Base-by-base conservation (phyloP, 148 eudicot genomes). In the Heliamphora exappendiculata region DNA sequence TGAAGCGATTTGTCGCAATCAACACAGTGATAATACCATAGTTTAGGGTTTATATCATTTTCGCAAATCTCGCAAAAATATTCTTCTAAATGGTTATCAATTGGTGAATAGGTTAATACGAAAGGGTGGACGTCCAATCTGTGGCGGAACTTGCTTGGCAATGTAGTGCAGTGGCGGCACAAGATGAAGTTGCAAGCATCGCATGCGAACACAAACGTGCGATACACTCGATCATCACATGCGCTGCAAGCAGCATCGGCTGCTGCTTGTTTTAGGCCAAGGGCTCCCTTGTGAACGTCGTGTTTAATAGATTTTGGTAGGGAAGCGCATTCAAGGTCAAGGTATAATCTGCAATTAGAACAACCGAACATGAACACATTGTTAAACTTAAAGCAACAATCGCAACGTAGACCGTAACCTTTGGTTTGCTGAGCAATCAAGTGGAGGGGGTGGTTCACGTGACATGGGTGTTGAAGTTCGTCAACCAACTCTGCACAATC, bases 51-150 rank as follows among this genome's bases (percentile, higher is more conserved):
- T 4, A 73, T 12, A 7, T 73, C 65, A 1, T 34, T 19, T 13
- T 55, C 75, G 14, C 75, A 73, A 3, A 72, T 54, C 22, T 36
- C 75, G 22, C 75, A 72, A 5, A 33, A 72, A 72, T 53, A 53
- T 16, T 72, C 75, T 3, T 37, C 47, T 11, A 5, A 17, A 4
- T 55, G 64, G 63, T 37, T 29, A 22, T 34, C 3, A 20, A 54
- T 4, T 4, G 75, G 49, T 3, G 31, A 11, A 54, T 73, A 55
- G 3, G 47, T 34, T 9, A 73, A 17, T 7, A 39, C 2, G 29
- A 73, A 73, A 11, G 75, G 75, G 17, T 71, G 75, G 8, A 50
- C 26, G 7, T 51, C 75, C 14, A 8, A 71, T 71, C 49, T 73
- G 29, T 73, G 73, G 9, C 4, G 26, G 3, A 69, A 3, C 11